Conservation (phyloP, 1,284 basidiomycete genomes). For the Bondarzewia mesenterica region DNA sequence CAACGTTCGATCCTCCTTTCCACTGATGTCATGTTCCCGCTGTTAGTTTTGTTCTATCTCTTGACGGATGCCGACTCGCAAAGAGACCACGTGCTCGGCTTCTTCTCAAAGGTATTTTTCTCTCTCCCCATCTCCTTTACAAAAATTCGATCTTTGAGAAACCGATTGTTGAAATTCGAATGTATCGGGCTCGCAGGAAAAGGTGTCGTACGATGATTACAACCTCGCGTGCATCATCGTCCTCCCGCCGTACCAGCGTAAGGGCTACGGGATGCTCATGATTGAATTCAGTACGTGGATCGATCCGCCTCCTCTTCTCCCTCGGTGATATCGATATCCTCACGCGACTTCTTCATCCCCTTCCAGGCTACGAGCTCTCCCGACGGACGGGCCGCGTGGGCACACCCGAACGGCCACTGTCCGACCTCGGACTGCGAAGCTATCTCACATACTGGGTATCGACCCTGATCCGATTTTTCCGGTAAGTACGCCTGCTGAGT, state of each 20-base stretch:
- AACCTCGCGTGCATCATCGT: slow-evolving; percentile 97
- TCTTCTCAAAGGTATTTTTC: slow-evolving; percentile 81
- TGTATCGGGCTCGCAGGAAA: slow-evolving; percentile 81
- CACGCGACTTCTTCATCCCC: neutral
- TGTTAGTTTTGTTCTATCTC: slow-evolving; percentile 86
- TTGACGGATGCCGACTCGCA: slow-evolving; percentile 80
- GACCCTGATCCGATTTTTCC: slow-evolving; percentile 77
- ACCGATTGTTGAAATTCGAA: no score
- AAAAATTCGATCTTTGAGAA: neutral
- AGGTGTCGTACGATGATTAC: slow-evolving; percentile 92
- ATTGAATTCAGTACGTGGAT: slow-evolving; percentile 90
- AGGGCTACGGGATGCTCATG: slow-evolving; percentile 90
- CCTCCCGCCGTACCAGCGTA: slow-evolving; percentile 87
- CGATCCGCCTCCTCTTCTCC: neutral
- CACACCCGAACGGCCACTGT: slow-evolving; percentile 92
- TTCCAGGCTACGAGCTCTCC: slow-evolving; percentile 84
- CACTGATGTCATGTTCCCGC: neutral
- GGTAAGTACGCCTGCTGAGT: slow-evolving; percentile 29
- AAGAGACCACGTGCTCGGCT: slow-evolving; percentile 79
- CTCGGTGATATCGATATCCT: neutral
- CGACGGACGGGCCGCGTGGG: slow-evolving; percentile 72
- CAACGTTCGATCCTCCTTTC: neutral
- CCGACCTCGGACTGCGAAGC: slow-evolving; percentile 85
- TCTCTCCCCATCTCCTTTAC: slow-evolving; percentile 2
- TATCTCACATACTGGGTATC: slow-evolving; percentile 92